A percentile compares a stretch with the other conserved stretches of the same genome.
phyloP scores from a whole-genome alignment of 2,329 filamentous ascomycete genomes.

The Neocucurbitaria cava region DNA sequence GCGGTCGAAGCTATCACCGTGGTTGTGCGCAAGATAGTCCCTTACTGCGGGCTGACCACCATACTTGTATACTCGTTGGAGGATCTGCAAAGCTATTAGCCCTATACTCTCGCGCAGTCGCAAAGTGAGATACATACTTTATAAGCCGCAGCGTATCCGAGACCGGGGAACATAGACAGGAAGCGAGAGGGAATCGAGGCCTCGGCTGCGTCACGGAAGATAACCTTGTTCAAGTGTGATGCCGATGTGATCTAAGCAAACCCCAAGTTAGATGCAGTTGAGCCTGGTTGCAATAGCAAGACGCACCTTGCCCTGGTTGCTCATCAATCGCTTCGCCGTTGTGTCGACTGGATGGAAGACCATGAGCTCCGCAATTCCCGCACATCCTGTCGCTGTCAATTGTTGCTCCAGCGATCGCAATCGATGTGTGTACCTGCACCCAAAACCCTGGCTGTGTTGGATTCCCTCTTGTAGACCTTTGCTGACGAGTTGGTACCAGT shows the following conservation, averaged over 20 bases:
- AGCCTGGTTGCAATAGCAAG: not conserved
- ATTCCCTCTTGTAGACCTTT: constrained; percentile 81
- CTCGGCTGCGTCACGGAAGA: constrained; percentile 87
- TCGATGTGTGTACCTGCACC: constrained; percentile 77
- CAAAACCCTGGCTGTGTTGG: constrained; percentile 82
- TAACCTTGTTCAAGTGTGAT: constrained; percentile 81
- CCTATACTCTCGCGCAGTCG: not conserved
- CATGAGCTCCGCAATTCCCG: constrained; percentile 90
- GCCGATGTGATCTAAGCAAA: constrained; percentile 60
- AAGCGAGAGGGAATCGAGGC: constrained; percentile 79
- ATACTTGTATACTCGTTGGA: constrained; percentile 98
- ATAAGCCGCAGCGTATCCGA: constrained; percentile 97
- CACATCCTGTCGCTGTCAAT: constrained; percentile 69
- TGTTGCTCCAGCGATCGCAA: not conserved
- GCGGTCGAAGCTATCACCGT: constrained; percentile 82
- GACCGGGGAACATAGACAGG: constrained; percentile 92
- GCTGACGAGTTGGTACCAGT: constrained; percentile 52
- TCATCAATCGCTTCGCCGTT: constrained; percentile 98
- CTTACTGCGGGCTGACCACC: constrained; percentile 94
- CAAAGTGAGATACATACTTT: constrained; percentile 66
- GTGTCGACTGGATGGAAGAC: constrained; percentile 88
- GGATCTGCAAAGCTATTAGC: constrained; percentile 62
- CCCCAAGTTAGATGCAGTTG: constrained; percentile 20
- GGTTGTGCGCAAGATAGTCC: constrained; percentile 82
- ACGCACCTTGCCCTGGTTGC: constrained; percentile 80